A percentile compares a stretch with the other conserved stretches of the same genome.
Conservation (phyloP, 371 early-diverging fungal species). For the Capniomyces stellatus region DNA sequence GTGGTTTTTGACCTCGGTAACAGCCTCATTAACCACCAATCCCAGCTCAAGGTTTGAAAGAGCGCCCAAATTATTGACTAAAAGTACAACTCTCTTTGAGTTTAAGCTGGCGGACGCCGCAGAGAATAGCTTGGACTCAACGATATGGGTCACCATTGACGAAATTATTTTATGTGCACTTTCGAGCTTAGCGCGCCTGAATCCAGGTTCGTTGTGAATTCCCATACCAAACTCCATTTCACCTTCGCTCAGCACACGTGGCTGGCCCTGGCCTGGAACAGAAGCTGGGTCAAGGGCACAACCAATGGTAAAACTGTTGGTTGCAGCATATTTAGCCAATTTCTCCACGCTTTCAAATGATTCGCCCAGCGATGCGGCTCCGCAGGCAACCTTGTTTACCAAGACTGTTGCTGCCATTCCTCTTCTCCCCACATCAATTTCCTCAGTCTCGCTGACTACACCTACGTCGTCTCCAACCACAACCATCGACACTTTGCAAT, state of each 20-base stretch:
- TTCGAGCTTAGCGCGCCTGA: conserved; percentile 26
- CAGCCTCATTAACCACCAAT: conserved; percentile 41
- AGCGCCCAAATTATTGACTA: conserved; percentile 70
- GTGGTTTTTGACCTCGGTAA: conserved; percentile 14
- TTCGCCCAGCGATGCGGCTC: conserved; percentile 38
- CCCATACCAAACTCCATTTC: conserved; percentile 62
- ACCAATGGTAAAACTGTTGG: conserved; percentile 51
- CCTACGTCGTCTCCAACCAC: conserved; percentile 68
- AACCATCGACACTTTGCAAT: conserved; percentile 39
- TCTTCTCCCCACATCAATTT: conserved; percentile 45
- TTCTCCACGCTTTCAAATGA: conserved; percentile 34
- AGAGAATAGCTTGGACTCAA: conserved; percentile 29
- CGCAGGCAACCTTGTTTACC: conserved; percentile 62
- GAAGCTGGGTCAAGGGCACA: conserved; percentile 53
- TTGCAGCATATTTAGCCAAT: conserved; percentile 30
- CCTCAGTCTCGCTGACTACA: conserved; percentile 37
- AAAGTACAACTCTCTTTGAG: conserved; percentile 26
- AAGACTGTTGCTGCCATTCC: conserved; percentile 61
- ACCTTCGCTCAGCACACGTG: conserved; percentile 24
- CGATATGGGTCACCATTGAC: conserved; percentile 32
- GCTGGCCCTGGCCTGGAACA: conserved; percentile 41
- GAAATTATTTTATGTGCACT: conserved; percentile 32
- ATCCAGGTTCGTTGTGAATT: conserved; percentile 58
- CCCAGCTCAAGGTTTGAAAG: conserved; percentile 47
- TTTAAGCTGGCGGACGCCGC: conserved; percentile 16